These are phyloP conservation scores for Arthroderma sp. DNA, from an alignment of 2,329 filamentous ascomycete species.

Conservation along the genomic window DNA sequence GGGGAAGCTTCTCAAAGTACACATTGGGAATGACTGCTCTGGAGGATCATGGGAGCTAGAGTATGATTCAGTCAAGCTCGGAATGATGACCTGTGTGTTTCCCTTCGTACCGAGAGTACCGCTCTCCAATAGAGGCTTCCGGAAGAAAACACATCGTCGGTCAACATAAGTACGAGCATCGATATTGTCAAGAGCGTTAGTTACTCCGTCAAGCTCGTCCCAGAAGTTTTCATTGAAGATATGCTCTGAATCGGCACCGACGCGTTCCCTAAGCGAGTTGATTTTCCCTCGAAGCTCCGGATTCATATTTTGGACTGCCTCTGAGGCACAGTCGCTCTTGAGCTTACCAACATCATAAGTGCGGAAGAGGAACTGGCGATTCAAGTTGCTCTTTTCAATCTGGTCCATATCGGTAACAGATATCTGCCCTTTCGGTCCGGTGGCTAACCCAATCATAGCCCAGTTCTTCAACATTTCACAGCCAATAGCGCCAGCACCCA, in stretches of 20 bases:
- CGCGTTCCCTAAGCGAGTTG: slow-evolving; percentile 70
- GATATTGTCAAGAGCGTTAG: slow-evolving; percentile 94
- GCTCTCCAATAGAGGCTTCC: slow-evolving; percentile 88
- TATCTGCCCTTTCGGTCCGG: slow-evolving; percentile 77
- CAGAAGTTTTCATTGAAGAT: slow-evolving; percentile 93
- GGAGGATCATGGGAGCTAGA: slow-evolving; percentile 94
- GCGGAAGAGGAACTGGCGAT: slow-evolving; percentile 92
- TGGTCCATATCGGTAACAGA: slow-evolving; percentile 95
- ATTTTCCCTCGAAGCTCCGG: slow-evolving; percentile 82
- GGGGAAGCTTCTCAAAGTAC: slow-evolving; percentile 89
- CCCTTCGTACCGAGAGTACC: slow-evolving; percentile 94
- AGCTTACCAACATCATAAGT: slow-evolving; percentile 84
- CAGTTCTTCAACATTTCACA: slow-evolving; percentile 99
- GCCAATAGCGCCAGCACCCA: slow-evolving; percentile 91
- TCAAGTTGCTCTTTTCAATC: slow-evolving; percentile 97
- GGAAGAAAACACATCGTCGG: slow-evolving; percentile 93
- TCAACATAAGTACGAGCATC: slow-evolving; percentile 96
- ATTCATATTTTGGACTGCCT: slow-evolving; percentile 90
- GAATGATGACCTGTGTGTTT: slow-evolving; percentile 92
- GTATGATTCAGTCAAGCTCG: slow-evolving; percentile 87
- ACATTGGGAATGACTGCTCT: slow-evolving; percentile 98
- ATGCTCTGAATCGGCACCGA: slow-evolving; percentile 81
- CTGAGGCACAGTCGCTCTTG: slow-evolving; percentile 90
- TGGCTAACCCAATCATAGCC: slow-evolving; percentile 94
- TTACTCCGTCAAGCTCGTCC: slow-evolving; percentile 75